Percentiles rank a stretch among this genome's conserved stretches.
phyloP scores from a whole-genome alignment of 257 asterid genomes.

The Penstemon newberryi region DNA sequence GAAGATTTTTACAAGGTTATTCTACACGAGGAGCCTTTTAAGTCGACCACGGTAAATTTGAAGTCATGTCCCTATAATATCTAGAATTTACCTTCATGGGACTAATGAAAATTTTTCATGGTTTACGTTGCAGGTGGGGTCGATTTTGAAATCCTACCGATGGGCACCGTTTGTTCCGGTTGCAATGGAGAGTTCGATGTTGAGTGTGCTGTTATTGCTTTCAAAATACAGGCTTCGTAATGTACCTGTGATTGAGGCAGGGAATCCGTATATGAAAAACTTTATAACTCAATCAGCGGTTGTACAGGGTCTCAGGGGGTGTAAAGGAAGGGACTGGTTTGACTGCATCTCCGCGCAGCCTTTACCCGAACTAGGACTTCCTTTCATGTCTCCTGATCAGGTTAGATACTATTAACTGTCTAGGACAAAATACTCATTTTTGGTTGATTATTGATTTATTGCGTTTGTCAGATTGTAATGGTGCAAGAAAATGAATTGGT shows the following conservation, averaged over 20 bases:
- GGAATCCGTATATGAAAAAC: conserved; percentile 55
- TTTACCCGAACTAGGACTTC: conserved; percentile 74
- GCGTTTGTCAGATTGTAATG: conserved; percentile 50
- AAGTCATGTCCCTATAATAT: not conserved
- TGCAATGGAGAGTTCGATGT: conserved; percentile 60
- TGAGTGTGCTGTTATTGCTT: conserved; percentile 71
- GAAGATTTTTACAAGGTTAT: conserved; percentile 87
- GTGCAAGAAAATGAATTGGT: conserved; percentile 59
- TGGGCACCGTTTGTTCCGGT: conserved; percentile 90
- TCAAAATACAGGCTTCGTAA: conserved; percentile 88
- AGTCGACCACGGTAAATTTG: conserved; percentile 65
- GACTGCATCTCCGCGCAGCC: conserved; percentile 56
- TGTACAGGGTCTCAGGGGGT: conserved; percentile 55
- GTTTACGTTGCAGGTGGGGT: conserved; percentile 50
- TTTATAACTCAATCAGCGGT: conserved; percentile 94
- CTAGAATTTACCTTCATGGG: not conserved
- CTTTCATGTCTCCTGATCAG: conserved; percentile 71
- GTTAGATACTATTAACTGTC: conserved; percentile 29
- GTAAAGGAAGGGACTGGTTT: conserved; percentile 66
- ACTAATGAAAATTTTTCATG: not conserved
- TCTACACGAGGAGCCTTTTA: conserved; percentile 89
- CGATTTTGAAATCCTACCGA: conserved; percentile 72
- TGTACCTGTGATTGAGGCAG: conserved; percentile 76
- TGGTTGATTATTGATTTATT: not conserved
- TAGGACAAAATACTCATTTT: not conserved